phyloP scores from a whole-genome alignment of 208 protist genomes.

The Tritrichomonas foetus region DNA sequence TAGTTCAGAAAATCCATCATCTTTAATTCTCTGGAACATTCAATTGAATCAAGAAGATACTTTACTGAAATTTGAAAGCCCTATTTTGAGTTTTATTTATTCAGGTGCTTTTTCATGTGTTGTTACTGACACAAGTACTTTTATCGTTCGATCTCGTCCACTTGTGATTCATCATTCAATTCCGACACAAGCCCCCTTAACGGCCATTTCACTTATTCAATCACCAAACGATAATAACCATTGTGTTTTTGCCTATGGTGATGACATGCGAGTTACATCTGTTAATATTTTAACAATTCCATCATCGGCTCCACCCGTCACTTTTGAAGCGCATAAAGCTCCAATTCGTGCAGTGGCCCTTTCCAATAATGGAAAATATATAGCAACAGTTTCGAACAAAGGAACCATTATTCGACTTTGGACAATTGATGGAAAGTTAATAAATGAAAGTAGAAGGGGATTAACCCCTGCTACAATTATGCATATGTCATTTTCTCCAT shows the following conservation, averaged over 20 bases:
- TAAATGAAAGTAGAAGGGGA: not conserved
- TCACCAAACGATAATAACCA: not conserved
- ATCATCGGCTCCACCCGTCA: not conserved
- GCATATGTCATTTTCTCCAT: constrained; percentile 16
- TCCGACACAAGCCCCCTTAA: not conserved
- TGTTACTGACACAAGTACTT: not conserved
- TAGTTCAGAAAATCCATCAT: not conserved
- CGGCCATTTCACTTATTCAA: not conserved
- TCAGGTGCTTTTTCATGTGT: not conserved
- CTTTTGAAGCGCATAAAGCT: not conserved
- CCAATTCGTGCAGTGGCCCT: not conserved
- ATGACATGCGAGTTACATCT: not conserved
- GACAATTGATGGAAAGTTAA: not conserved
- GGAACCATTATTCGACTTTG: constrained; percentile 32
- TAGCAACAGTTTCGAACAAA: constrained; percentile 5
- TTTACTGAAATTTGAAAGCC: not conserved
- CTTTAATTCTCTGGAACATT: not conserved
- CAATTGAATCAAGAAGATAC: too few relatives aligned
- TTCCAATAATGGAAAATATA: not conserved
- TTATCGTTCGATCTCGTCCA: not conserved
- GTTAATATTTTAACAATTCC: not conserved
- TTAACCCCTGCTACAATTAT: not conserved
- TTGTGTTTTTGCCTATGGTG: not conserved
- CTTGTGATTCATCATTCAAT: not conserved
- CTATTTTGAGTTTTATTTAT: not conserved